phyloP scores from a whole-genome alignment of 1,139 yeast species.

The Debaryomyces robertsiae region DNA sequence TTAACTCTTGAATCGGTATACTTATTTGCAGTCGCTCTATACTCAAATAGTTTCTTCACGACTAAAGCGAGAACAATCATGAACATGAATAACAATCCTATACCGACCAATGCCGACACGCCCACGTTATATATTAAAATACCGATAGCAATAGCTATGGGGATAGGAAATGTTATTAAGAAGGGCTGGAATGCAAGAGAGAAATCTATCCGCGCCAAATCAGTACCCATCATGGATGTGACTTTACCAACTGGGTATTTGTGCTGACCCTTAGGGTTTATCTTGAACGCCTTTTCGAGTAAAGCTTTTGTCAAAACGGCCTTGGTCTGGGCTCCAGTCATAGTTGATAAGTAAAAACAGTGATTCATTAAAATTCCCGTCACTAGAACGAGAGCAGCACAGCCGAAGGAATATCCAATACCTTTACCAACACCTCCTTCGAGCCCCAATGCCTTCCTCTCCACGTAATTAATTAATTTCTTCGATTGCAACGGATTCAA shows the following conservation, averaged over 20 bases:
- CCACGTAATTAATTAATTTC: constrained; percentile 33
- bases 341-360: constrained; percentile 59
- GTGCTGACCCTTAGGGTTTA: constrained; percentile 31
- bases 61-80: constrained; percentile 42
- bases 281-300: constrained; percentile 33
- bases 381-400: constrained; percentile 24
- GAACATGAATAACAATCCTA: constrained; percentile 38
- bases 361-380: constrained; percentile 60
- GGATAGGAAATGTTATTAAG: constrained; percentile 62
- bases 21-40: constrained; percentile 46
- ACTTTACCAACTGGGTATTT: constrained; percentile 35
- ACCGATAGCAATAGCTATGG: constrained; percentile 60
- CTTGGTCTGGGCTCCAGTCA: constrained; percentile 43
- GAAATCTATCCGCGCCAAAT: constrained; percentile 76
- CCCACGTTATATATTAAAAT: constrained; percentile 72
- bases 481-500: constrained; percentile 33
- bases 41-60: constrained; percentile 41
- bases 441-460: constrained; percentile 23
- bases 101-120: constrained; percentile 69
- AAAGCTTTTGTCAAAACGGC: constrained; percentile 39
- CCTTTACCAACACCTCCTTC: constrained; percentile 31
- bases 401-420: constrained; percentile 33
- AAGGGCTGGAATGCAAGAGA: constrained; percentile 74
- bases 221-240: constrained; percentile 69
- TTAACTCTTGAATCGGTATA: constrained; percentile 63